phyloP scores from a whole-genome alignment of 768 basidiomycete species.

The Rhizopogon sp. region DNA sequence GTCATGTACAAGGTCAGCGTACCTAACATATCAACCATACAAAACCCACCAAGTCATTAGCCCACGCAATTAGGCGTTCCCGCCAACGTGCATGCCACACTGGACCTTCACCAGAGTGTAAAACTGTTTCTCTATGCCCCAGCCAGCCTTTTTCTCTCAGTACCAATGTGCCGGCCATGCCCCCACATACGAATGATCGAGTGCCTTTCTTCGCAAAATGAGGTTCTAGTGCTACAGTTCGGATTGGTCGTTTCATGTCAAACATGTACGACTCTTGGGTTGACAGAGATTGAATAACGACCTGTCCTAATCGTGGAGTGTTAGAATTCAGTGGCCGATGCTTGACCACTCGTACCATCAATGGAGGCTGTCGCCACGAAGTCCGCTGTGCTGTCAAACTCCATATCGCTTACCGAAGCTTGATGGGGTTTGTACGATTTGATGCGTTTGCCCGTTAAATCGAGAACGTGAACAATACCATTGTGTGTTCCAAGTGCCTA shows the following conservation, averaged over 20 bases:
- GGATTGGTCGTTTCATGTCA: slow-evolving; percentile 90
- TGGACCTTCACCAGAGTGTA: slow-evolving; percentile 87
- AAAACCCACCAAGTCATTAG: slow-evolving; percentile 77
- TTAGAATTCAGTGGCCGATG: not conserved
- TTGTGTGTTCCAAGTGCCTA: slow-evolving; percentile 91
- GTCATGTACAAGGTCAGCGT: not conserved
- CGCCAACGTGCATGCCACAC: slow-evolving; percentile 92
- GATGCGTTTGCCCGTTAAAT: slow-evolving; percentile 71
- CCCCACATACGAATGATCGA: slow-evolving; percentile 85
- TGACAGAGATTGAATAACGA: slow-evolving; percentile 79
- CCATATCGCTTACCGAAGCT: slow-evolving; percentile 83
- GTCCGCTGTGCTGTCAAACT: slow-evolving; percentile 78
- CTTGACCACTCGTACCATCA: slow-evolving; percentile 62
- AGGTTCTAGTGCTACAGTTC: slow-evolving; percentile 86
- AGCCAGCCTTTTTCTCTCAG: slow-evolving; percentile 95
- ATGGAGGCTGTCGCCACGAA: slow-evolving; percentile 91
- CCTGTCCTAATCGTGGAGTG: slow-evolving; percentile 60
- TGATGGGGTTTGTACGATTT: slow-evolving; percentile 90
- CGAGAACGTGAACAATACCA: slow-evolving; percentile 87
- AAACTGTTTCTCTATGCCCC: slow-evolving; percentile 83
- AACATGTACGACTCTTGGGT: slow-evolving; percentile 79
- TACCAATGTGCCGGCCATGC: slow-evolving; percentile 83
- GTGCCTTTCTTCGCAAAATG: slow-evolving; percentile 75
- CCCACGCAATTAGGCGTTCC: slow-evolving; percentile 88
- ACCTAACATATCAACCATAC: not conserved